Conservation (phyloP, 176 grass and related monocot genomes). For the Saccharum spontaneum region DNA sequence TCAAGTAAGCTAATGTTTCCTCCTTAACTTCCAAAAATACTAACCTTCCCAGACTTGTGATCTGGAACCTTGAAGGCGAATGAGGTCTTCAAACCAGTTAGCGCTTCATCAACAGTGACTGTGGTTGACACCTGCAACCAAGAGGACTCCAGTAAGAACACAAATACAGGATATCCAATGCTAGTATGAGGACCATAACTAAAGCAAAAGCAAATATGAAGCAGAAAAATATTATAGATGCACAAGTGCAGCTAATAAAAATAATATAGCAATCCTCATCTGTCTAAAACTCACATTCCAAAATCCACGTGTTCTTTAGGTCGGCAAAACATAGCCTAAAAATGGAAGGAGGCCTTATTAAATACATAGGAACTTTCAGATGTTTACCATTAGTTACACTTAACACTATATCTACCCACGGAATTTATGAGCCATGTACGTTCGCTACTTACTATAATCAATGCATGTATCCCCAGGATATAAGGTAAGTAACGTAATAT, state of each 20-base stretch:
- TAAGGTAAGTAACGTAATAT: neutral
- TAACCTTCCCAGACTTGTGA: constrained; percentile 85
- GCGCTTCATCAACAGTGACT: constrained; percentile 69
- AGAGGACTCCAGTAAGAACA: constrained; percentile 35
- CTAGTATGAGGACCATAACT: neutral
- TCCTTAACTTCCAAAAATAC: constrained; percentile 10
- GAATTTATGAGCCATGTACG: neutral
- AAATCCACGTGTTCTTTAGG: neutral
- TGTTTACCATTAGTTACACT: neutral
- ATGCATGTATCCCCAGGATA: neutral
- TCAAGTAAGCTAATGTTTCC: neutral
- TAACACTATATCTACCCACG: neutral
- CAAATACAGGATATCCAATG: neutral
- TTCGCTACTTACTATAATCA: neutral
- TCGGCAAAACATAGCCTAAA: neutral
- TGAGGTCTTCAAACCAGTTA: constrained; percentile 68
- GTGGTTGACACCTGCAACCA: constrained; percentile 67
- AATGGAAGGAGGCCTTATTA: neutral
- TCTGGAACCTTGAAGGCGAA: constrained; percentile 83
- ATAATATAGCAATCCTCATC: neutral
- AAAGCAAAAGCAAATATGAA: constrained; percentile 5
- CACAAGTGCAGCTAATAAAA: neutral
- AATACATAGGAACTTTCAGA: constrained; percentile 5
- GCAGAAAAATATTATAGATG: neutral
- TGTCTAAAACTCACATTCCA: constrained; percentile 17